Evolutionary conservation across 257 asterid species (phyloP), one percentile per base, ranked within the genome.

Genomic region (Solanum microdontum): DNA sequence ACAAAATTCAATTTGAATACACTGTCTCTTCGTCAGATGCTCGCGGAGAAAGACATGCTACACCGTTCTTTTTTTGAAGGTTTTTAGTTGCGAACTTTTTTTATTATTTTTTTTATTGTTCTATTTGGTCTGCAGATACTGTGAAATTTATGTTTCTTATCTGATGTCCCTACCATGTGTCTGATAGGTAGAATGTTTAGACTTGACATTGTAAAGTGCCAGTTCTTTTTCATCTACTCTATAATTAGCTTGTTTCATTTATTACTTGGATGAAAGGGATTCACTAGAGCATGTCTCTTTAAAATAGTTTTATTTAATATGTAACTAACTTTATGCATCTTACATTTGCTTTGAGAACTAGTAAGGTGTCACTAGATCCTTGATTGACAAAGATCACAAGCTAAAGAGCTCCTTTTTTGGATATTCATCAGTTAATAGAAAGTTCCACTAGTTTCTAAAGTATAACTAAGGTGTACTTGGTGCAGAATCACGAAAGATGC

Each of bases 1-100:
- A 91, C 87, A 28, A 90, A 89, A 86, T 93, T 86, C 92, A 94
- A 94, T 76, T 92, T 86, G 87, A 94, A 89, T 92, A 90, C 92
- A 26, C 37, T 94, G 92, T 93, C 98, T 5, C 92, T 94, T 36
- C 91, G 93, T 90, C 92, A 96, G 93, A 91, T 95, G 98, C 95
- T 95, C 83, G 94, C 91, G 89, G 98, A 95, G 96, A 96, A 95
- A 90, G 98, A 95, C 74, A 90, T 87, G 32, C 94, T 94, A 77
- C 96, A 95, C 91, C 98, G 93, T 72, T 77, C 92, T 87, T 95
- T 94, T 86, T 86, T 62, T 90, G 99, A 96, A 93, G 99, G 99
- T 95, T 55, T 64, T 88, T 13, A 88, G 73, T 84, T 86, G 68
- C 15, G 4, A 33, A 33, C 83, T 55, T 55, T 83, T 62, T 86